Base-by-base conservation (phyloP, 345 rosid species). In the Adansonia digitata region DNA sequence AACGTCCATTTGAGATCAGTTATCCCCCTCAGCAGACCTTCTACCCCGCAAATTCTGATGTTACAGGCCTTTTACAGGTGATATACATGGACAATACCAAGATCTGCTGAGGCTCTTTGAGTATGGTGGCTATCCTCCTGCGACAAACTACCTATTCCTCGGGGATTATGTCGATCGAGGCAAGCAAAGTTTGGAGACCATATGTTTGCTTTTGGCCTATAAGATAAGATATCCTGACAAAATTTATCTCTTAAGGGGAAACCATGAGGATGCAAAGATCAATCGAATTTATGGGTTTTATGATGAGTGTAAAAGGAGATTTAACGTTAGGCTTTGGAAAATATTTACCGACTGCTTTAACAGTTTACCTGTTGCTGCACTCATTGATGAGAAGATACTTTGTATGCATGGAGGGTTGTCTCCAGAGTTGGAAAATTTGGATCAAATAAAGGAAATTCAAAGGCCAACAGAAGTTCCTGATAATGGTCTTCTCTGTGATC, bases 401-500 rank as follows among this genome's bases (percentile, higher is more conserved):
- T 96, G 99, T 72, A 96, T 96, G 99, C 99, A 96, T 10, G 98
- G 99, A 0, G 99, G 99, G 29, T 84, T 96, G 53, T 96, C 99
- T 0, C 97, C 97, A 0, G 97, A 89, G 35, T 69, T 96, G 84
- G 85, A 88, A 31, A 83, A 81, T 67, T 59, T 93, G 85, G 84
- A 86, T 24, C 98, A 93, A 84, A 91, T 96, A 73, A 84, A 80
- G 80, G 90, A 92, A 76, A 88, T 96, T 77, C 73, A 82, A 29
- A 90, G 99, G 86, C 97, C 99, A 65, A 86, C 88, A 0, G 99
- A 96, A 53, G 88, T 96, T 77, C 99, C 99, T 2, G 99, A 96
- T 39, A 77, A 76, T 26, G 99, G 99, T 73, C 94, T 93, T 49
- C 94, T 96, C 18, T 96, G 99, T 37, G 99, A 96, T 78, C 86